Base-by-base conservation (phyloP, 805 yeast species). In the Ogataea neopini region DNA sequence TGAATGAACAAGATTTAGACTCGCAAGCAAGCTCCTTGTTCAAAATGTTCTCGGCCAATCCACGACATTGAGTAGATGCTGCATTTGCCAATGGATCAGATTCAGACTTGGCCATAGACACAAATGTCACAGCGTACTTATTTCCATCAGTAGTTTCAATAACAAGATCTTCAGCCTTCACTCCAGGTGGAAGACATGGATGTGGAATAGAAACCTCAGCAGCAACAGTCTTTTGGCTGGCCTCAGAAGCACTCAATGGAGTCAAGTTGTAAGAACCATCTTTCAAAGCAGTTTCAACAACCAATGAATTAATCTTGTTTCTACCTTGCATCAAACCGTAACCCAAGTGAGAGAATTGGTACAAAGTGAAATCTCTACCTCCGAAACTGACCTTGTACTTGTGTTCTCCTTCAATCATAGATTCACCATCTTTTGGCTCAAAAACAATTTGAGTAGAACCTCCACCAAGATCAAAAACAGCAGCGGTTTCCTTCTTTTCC, bases 361-460 rank as follows among this genome's bases (percentile, higher is more conserved):
- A 94, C 54, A 94, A 77, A 10, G 77, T 75, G 65, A 88, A 94
- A 43, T 84, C 78, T 54, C 88, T 76, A 48, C 85, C 86, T 50
- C 97, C 98, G 67, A 92, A 94, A 18, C 75, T 67, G 57, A 90
- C 76, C 52, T 79, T 79, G 64, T 83, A 90, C 68, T 88, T 87
- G 71, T 89, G 96, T 62, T 91, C 97, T 49, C 97, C 70, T 10
- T 84, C 90, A 40, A 77, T 70, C 86, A 92, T 79, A 54, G 73
- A 64, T 59, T 83, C 85, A 40, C 76, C 75, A 37, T 79, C 73
- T 44, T 73, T 68, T 18, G 99, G 99, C 74, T 94, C 98, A 67
- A 94, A 94, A 6, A 94, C 99, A 71, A 94, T 90, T 72, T 95
- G 99, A 11, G 99, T 94, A 6, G 97, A 89, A 3, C 98, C 98